Conservation (phyloP, 768 basidiomycete genomes). For the Sarcodon aspratus region DNA sequence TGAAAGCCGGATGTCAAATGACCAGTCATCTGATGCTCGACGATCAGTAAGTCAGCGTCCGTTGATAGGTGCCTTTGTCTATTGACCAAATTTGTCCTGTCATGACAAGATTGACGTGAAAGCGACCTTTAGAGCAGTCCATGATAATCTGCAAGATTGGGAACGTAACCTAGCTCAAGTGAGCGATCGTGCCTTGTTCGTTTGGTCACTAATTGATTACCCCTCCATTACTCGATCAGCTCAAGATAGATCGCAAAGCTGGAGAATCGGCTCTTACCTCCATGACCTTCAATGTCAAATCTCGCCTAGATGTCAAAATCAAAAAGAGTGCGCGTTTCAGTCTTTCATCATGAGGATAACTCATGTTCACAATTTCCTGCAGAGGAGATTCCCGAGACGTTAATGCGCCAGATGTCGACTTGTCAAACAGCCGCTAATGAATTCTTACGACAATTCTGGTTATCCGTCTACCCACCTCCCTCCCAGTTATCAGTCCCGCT, state of each 20-base stretch:
- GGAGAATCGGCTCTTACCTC: conserved; percentile 55
- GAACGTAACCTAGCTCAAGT: conserved; percentile 46
- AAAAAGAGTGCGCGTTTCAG: conserved; percentile 40
- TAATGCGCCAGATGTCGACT: conserved; percentile 76
- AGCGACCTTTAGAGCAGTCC: conserved; percentile 34
- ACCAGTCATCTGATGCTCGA: neutral
- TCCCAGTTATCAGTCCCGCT: neutral
- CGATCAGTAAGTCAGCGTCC: too few relatives aligned
- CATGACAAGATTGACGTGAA: conserved; percentile 28
- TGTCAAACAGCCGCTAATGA: conserved; percentile 93
- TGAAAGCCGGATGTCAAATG: conserved; percentile 38
- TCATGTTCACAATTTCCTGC: neutral
- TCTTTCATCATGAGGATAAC: neutral
- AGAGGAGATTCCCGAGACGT: conserved; percentile 74
- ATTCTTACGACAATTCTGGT: conserved; percentile 95
- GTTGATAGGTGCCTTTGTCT: too few relatives aligned
- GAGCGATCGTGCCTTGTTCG: conserved; percentile 3
- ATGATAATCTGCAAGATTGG: conserved; percentile 43
- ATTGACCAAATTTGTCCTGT: neutral
- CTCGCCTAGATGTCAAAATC: conserved; percentile 53
- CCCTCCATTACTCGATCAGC: conserved; percentile 21
- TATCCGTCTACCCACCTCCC: conserved; percentile 67
- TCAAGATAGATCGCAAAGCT: conserved; percentile 57
- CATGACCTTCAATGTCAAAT: conserved; percentile 77
- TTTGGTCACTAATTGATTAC: neutral